These are phyloP conservation scores for Phytophthora lateralis DNA, from an alignment of 352 stramenopile species.

Conservation along the genomic window DNA sequence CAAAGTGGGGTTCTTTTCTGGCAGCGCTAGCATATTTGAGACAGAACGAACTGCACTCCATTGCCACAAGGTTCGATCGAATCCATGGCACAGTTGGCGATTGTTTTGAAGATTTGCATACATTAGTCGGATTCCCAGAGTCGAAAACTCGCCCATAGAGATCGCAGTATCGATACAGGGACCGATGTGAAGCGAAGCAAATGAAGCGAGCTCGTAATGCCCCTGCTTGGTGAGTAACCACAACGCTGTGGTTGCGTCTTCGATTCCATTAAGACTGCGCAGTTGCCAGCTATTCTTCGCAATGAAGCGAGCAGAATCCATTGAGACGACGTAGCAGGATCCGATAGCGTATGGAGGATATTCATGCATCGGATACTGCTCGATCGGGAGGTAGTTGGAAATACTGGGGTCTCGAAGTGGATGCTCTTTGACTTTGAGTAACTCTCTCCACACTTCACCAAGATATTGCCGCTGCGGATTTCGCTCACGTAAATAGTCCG, in stretches of 20 bases:
- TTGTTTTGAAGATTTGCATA: neutral
- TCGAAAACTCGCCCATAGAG: neutral
- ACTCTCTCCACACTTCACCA: constrained; percentile 36
- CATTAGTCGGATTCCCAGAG: neutral
- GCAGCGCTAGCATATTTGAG: neutral
- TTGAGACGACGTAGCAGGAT: constrained; percentile 58
- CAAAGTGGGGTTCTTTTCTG: neutral
- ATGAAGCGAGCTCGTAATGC: constrained; percentile 1
- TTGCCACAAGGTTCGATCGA: neutral
- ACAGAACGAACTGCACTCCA: neutral
- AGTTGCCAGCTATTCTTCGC: constrained; percentile 31
- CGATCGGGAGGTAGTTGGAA: constrained; percentile 33
- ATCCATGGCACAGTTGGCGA: neutral
- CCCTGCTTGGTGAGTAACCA: constrained; percentile 43
- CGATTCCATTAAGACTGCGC: constrained; percentile 33
- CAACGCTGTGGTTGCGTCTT: constrained; percentile 46
- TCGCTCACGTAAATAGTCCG: neutral
- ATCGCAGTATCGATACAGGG: neutral
- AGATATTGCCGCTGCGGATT: constrained; percentile 30
- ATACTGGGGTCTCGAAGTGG: neutral
- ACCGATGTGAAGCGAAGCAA: neutral
- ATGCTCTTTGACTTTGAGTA: constrained; percentile 11
- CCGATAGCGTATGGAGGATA: constrained; percentile 50
- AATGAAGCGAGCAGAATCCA: constrained; percentile 45
- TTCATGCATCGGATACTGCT: constrained; percentile 37